Evolutionary conservation across 441 rosid genomes (phyloP).

Genomic region (Pelargonium citronellum): DNA sequence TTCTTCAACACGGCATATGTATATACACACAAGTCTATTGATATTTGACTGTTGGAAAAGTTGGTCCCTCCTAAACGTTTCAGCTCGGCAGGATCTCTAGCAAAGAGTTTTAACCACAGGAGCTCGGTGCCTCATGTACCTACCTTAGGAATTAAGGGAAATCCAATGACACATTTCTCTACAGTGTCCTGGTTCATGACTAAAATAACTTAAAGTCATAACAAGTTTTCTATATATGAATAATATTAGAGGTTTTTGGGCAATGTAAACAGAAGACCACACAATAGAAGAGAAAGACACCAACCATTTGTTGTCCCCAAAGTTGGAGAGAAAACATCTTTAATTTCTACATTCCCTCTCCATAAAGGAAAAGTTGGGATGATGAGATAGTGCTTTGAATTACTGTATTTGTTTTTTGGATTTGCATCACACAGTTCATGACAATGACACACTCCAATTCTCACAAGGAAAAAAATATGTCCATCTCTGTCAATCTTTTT

Average conservation of each 20-base stretch:
- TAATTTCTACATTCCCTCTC: slow-evolving; percentile 20
- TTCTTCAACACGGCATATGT: too few relatives aligned
- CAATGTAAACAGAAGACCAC: slow-evolving; percentile 1
- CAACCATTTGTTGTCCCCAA: slow-evolving; percentile 37
- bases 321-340: slow-evolving; percentile 20
- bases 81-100: too few relatives aligned
- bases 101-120: too few relatives aligned
- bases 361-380: slow-evolving; percentile 18
- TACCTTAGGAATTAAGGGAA: too few relatives aligned
- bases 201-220: too few relatives aligned
- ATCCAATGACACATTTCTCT: too few relatives aligned
- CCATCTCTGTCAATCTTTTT: slow-evolving; percentile 8
- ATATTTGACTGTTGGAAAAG: too few relatives aligned
- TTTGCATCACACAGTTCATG: slow-evolving; percentile 10
- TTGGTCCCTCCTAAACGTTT: too few relatives aligned
- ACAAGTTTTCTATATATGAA: not conserved
- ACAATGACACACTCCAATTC: slow-evolving; percentile 13
- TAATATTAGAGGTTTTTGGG: not conserved
- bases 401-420: slow-evolving; percentile 2
- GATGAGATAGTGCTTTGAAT: slow-evolving; percentile 21
- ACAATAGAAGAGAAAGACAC: slow-evolving; percentile 4
- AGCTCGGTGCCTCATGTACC: too few relatives aligned
- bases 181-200: too few relatives aligned
- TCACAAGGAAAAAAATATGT: not conserved
- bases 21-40: too few relatives aligned